Base-by-base conservation (phyloP, 345 rosid genomes). In the Eucalyptus grandis region DNA sequence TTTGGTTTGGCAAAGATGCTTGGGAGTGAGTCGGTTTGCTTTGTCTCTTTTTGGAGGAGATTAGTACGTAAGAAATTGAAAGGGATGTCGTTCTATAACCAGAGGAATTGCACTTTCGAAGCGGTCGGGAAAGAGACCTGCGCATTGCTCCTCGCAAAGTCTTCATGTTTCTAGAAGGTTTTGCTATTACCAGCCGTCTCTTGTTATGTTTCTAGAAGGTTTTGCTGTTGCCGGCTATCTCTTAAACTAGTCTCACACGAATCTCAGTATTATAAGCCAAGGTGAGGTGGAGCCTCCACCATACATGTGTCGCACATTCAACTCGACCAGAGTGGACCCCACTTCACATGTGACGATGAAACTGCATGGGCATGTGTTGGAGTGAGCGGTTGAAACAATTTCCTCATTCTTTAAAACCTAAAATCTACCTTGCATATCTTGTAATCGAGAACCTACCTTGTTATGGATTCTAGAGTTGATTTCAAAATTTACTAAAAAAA, bases 371-470 rank as follows among this genome's bases (percentile, higher is more conserved):
- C 56, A 53, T 19, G 56, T 3, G 56, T 8, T 7, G 5, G 24
- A 10, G 10, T 19, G 24, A 19, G 56, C 0, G 0, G 10, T 53
- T 53, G 10, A 53, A 53, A 53, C 9, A 53, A 53, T 24, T 53
- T 53, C 0, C 24, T 19, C 4, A 53, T 53, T 53, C 56, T 53
- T 53, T 53, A 19, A 53, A 53, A 53, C 24, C 56, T 53, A 53
- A 53, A 53, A 53, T 53, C 1, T 53, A 53, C 1, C 0, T 53
- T 19, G 24, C 2, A 53, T 19, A 53, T 0, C 24, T 53, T 7
- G 0, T 19, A 7, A 53, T 53, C 0, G 0, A 0, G 24, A 53
- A 53, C 0, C 0, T 53, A 53, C 2, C 0, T 53, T 19, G 5
- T 19, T 53, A 53, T 0, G 0, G 9, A 7, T 53, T 53, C 56